Evolutionary conservation across 2,329 filamentous ascomycete species (phyloP), one percentile per base, ranked within the genome.

Genomic region (Phaeosphaeriaceae sp.): DNA sequence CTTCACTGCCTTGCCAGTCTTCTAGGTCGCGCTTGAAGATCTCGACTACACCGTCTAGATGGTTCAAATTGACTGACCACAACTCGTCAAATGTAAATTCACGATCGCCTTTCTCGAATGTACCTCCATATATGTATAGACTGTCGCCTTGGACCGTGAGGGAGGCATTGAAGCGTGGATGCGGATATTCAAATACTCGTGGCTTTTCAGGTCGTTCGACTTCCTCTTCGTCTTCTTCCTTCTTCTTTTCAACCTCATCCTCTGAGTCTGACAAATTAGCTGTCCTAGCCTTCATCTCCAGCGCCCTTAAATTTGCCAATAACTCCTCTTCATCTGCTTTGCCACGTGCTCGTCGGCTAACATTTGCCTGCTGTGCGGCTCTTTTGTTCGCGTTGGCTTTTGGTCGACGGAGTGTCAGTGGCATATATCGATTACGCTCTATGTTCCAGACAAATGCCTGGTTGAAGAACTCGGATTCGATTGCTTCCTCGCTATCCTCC

Each of bases 381-480:
- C 80, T 81, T 58, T 84, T 87, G 60, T 87, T 88, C 54, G 85
- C 83, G 39, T 83, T 83, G 16, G 81, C 78, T 20, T 91, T 86
- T 2, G 90, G 84, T 61, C 91, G 90, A 43, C 92, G 83, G 37
- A 97, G 78, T 8, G 79, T 78, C 36, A 97, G 79, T 2, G 89
- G 90, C 78, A 97, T 97, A 77, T 96, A 97, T 7, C 94, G 83
- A 70, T 99, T 99, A 50, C 93, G 85, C 66, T 97, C 94, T 55
- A 96, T 86, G 67, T 96, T 97, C 90, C 92, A 97, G 4, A 92
- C 89, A 66, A 89, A 95, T 18, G 97, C 76, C 47, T 87, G 84
- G 64, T 97, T 93, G 78, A 97, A 99, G 75, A 99, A 99, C 71
- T 97, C 92, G 68, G 90, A 96, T 46, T 99, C 93, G 60, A 99